phyloP scores from a whole-genome alignment of 352 stramenopile species.

The Globisporangium acanthophoron region DNA sequence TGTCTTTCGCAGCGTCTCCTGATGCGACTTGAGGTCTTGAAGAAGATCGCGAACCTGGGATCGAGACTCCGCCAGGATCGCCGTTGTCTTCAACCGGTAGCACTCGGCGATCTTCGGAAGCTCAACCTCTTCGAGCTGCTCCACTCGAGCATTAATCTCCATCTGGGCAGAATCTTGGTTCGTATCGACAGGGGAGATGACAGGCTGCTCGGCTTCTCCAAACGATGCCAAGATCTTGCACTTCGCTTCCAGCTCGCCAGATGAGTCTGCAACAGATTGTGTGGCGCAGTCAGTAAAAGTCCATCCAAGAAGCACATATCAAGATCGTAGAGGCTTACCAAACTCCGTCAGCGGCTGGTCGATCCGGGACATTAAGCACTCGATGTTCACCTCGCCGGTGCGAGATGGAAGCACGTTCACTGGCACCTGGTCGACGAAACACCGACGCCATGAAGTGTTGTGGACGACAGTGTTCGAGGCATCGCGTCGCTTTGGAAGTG shows the following conservation, averaged over 20 bases:
- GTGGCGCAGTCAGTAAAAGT: background rate
- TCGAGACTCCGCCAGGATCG: constrained; percentile 39
- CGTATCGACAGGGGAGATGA: constrained; percentile 15
- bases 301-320: background rate
- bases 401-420: constrained; percentile 26
- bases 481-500: constrained; percentile 20
- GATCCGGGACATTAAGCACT: constrained; percentile 19
- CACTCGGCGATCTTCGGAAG: constrained; percentile 42
- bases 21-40: constrained; percentile 14
- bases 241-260: constrained; percentile 34
- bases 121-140: constrained; percentile 31
- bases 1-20: background rate
- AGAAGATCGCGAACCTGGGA: constrained; percentile 25
- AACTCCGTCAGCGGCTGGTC: constrained; percentile 33
- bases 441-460: constrained; percentile 35
- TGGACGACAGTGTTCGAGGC: constrained; percentile 39
- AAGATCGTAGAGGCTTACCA: constrained; percentile 19
- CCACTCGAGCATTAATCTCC: constrained; percentile 41
- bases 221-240: constrained; percentile 43
- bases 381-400: constrained; percentile 4
- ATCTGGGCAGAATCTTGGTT: constrained; percentile 25
- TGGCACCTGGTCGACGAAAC: constrained; percentile 31
- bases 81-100: constrained; percentile 41
- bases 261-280: constrained; percentile 26
- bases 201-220: constrained; percentile 30